Conservation (phyloP, 2,329 filamentous ascomycete genomes). For the Trichoderma cornu-damae region DNA sequence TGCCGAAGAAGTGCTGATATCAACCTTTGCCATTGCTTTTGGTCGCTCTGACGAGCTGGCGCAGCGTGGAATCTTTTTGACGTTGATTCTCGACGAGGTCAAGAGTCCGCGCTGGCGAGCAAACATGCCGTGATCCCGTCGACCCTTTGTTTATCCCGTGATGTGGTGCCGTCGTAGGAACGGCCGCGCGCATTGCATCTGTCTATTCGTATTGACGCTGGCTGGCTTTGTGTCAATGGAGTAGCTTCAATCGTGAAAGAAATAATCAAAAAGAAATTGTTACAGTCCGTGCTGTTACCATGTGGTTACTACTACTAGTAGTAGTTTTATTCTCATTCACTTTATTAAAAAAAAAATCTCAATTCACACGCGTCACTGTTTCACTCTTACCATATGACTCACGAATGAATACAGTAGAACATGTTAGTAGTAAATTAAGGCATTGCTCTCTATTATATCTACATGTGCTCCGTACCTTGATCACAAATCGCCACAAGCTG, state of each 20-base stretch:
- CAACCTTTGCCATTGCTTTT: slow-evolving; percentile 36
- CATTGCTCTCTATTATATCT: not conserved
- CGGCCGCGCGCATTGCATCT: not conserved
- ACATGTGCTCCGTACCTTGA: not conserved
- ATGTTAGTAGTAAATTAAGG: too few species aligned
- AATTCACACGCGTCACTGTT: not conserved
- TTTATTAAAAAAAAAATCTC: not conserved
- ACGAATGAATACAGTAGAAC: not conserved
- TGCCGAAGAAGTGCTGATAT: slow-evolving; percentile 99
- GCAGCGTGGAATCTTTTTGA: slow-evolving; percentile 23
- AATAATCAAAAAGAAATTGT: too few species aligned
- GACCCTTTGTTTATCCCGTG: not conserved
- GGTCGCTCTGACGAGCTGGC: slow-evolving; percentile 27
- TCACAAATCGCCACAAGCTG: not conserved
- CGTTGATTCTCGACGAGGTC: slow-evolving; percentile 15
- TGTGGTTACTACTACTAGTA: too few species aligned
- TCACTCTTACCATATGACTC: not conserved
- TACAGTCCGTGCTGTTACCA: too few species aligned
- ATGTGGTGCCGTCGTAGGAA: not conserved
- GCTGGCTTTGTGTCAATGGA: not conserved
- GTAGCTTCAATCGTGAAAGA: not conserved
- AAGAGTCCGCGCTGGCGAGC: slow-evolving; percentile 29
- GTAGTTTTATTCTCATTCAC: not conserved
- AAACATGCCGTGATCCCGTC: slow-evolving; percentile 20
- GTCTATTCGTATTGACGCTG: not conserved